These are phyloP conservation scores for Papilionanthe hybrid DNA, from an alignment of 116 monocot genomes.

Conservation along the genomic window DNA sequence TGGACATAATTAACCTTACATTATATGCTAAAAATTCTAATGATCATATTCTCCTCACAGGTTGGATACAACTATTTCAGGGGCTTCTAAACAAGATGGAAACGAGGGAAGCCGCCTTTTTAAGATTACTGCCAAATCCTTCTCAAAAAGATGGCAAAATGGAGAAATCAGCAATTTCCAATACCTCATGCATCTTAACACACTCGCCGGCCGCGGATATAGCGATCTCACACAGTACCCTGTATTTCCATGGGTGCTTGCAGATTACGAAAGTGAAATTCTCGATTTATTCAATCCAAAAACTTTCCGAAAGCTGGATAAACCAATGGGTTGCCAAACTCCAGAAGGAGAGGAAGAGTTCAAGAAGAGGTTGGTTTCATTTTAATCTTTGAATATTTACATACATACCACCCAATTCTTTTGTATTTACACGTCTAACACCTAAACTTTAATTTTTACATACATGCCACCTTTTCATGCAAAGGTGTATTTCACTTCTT, in stretches of 20 bases:
- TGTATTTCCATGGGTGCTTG: slow-evolving; percentile 98
- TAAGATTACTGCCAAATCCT: slow-evolving; percentile 86
- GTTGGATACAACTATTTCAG: slow-evolving; percentile 96
- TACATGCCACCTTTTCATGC: too few species aligned
- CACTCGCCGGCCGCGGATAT: slow-evolving; percentile 98
- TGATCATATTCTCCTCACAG: slow-evolving; percentile 26
- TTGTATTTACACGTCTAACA: too few species aligned
- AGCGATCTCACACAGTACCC: slow-evolving; percentile 99
- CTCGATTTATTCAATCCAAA: slow-evolving; percentile 71
- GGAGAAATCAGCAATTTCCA: slow-evolving; percentile 99
- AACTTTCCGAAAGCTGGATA: slow-evolving; percentile 89
- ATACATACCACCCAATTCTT: too few species aligned
- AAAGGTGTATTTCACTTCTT: too few species aligned
- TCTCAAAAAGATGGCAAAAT: slow-evolving; percentile 98
- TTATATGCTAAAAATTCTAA: background rate
- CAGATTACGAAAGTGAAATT: slow-evolving; percentile 87
- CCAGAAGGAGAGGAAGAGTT: slow-evolving; percentile 95
- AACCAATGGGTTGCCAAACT: slow-evolving; percentile 99
- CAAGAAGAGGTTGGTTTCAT: slow-evolving; percentile 63
- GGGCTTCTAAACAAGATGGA: slow-evolving; percentile 79
- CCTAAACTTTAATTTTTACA: too few species aligned
- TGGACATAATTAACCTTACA: background rate
- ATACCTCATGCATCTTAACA: slow-evolving; percentile 99
- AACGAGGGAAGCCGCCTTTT: slow-evolving; percentile 92
- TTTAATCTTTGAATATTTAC: background rate